These are phyloP conservation scores for Helianthus annuus DNA, from an alignment of 129 eudicot species.

Conservation along the genomic window DNA sequence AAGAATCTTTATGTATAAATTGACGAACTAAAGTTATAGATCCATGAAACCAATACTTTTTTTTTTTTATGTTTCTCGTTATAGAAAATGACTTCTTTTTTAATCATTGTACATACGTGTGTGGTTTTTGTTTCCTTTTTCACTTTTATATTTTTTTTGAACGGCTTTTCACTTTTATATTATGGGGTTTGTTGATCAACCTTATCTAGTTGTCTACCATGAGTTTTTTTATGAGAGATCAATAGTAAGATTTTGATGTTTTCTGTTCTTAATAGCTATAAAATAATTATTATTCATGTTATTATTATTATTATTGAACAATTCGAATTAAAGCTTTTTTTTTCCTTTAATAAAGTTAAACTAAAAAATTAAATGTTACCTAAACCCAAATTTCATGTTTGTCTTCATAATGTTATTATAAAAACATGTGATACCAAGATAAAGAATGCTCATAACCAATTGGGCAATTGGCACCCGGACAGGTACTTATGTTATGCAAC, in stretches of 20 bases:
- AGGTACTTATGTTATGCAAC: no score
- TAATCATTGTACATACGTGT: background rate
- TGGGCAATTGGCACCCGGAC: no score
- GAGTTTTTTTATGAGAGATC: no score
- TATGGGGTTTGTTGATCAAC: slow-evolving; percentile 16
- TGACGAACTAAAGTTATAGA: background rate
- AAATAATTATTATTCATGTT: no score
- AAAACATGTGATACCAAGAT: background rate
- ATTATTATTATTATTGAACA: no score
- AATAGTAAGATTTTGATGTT: no score
- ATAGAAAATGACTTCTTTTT: background rate
- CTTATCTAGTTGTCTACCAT: background rate
- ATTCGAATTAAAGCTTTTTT: no score
- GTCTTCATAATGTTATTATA: background rate
- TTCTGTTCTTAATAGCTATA: no score
- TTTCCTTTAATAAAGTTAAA: no score
- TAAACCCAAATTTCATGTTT: no score
- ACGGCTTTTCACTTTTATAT: background rate
- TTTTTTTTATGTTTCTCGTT: no score
- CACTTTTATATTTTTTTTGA: background rate
- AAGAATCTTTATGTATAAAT: background rate
- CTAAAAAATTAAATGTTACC: no score
- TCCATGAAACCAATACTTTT: background rate
- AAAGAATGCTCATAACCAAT: background rate
- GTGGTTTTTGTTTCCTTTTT: background rate